Conservation (phyloP, 108 stramenopile species). For the Nitzschia sp. region DNA sequence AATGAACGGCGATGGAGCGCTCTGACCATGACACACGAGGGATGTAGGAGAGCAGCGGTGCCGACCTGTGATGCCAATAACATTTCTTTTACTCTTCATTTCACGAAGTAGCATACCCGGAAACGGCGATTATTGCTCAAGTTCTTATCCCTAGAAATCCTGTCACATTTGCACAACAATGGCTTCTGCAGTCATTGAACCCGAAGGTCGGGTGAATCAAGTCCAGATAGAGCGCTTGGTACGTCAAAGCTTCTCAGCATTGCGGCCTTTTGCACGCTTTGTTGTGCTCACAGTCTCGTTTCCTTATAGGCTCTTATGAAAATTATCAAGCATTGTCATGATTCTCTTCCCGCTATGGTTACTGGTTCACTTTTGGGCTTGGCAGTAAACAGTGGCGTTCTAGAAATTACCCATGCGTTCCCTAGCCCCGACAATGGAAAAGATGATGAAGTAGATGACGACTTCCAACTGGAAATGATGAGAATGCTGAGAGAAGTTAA, state of each 20-base stretch:
- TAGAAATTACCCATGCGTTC: slow-evolving; percentile 95
- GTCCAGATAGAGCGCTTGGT: slow-evolving; percentile 85
- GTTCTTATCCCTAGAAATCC: too few species aligned
- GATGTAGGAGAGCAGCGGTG: too few species aligned
- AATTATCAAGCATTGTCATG: slow-evolving; percentile 98
- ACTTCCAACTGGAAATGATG: slow-evolving; percentile 98
- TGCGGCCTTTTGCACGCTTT: background rate
- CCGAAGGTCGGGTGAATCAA: slow-evolving; percentile 63
- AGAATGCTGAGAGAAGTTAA: slow-evolving; percentile 98
- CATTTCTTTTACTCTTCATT: too few species aligned
- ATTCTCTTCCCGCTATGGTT: slow-evolving; percentile 91
- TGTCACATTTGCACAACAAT: too few species aligned
- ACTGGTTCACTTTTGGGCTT: slow-evolving; percentile 96
- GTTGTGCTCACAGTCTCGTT: slow-evolving; percentile 2
- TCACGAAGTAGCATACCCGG: too few species aligned
- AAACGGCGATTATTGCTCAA: too few species aligned
- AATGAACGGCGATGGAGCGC: too few species aligned
- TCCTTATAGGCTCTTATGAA: slow-evolving; percentile 86
- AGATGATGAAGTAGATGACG: slow-evolving; percentile 68
- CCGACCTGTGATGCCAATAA: too few species aligned
- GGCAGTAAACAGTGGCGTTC: slow-evolving; percentile 63
- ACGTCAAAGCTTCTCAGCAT: slow-evolving; percentile 13
- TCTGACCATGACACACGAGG: too few species aligned
- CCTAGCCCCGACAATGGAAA: slow-evolving; percentile 77
- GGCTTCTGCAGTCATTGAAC: slow-evolving; percentile 62